phyloP scores from a whole-genome alignment of 306 rosid genomes.

The Dryas alaskensis region DNA sequence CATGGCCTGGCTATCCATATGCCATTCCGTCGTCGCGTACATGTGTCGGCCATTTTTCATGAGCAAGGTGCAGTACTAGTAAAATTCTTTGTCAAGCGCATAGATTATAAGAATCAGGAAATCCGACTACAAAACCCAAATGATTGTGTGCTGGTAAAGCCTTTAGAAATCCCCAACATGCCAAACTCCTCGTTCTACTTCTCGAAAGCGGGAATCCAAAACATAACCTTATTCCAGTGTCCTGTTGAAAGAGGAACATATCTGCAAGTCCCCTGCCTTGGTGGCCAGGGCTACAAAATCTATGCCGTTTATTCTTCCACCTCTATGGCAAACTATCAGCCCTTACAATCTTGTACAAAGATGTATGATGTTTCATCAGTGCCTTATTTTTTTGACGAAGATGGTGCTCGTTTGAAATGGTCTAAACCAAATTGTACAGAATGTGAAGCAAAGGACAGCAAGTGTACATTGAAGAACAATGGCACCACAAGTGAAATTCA shows the following conservation, averaged over 20 bases:
- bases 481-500: background rate
- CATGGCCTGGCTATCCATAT: slow-evolving; percentile 23
- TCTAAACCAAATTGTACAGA: no score
- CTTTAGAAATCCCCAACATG: background rate
- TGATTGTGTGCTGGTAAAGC: slow-evolving; percentile 3
- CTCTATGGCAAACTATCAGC: fast-evolving
- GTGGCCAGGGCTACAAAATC: background rate
- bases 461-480: no score
- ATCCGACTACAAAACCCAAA: slow-evolving; percentile 11
- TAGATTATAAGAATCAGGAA: slow-evolving; percentile 32
- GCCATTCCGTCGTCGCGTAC: slow-evolving; percentile 24
- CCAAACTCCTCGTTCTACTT: slow-evolving; percentile 23
- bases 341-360: slow-evolving; percentile 21
- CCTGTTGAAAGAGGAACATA: background rate
- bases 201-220: no score
- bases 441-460: no score
- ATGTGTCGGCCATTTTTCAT: slow-evolving; percentile 10
- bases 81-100: slow-evolving; percentile 19
- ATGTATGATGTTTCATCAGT: slow-evolving; percentile 13
- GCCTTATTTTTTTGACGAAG: background rate
- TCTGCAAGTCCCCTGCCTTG: background rate
- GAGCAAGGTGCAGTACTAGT: background rate
- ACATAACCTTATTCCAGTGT: slow-evolving; percentile 31
- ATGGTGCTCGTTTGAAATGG: slow-evolving; percentile 5
- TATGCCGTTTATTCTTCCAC: fast-evolving